Conservation (phyloP, 2,329 filamentous ascomycete species). For the Peltaster fructicola region DNA sequence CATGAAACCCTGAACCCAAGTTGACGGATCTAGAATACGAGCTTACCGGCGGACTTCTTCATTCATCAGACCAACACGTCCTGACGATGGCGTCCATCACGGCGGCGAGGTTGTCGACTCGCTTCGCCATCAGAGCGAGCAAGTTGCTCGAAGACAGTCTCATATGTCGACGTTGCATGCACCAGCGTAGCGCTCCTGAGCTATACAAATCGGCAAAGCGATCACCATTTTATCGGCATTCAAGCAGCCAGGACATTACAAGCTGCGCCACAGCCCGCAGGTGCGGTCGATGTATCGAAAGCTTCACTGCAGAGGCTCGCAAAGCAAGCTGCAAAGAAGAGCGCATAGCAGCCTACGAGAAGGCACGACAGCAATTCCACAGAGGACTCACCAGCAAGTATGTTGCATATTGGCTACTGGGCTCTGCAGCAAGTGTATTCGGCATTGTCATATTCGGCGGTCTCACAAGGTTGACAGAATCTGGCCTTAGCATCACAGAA, state of each 20-base stretch:
- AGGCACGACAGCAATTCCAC: constrained; percentile 43
- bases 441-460: constrained; percentile 94
- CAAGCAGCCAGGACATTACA: constrained; percentile 10
- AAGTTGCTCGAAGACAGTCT: constrained; percentile 10
- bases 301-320: too few relatives aligned
- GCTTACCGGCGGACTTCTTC: too few relatives aligned
- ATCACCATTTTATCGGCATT: too few relatives aligned
- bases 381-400: constrained; percentile 54
- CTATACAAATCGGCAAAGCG: constrained; percentile 12
- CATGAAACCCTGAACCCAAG: too few relatives aligned
- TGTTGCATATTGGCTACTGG: constrained; percentile 85
- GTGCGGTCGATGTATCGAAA: too few relatives aligned
- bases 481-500: constrained; percentile 94
- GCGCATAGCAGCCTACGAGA: constrained; percentile 7
- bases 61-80: too few relatives aligned
- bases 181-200: constrained; percentile 10
- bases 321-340: constrained; percentile 2
- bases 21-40: too few relatives aligned
- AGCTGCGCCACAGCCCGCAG: too few relatives aligned
- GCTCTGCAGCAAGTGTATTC: constrained; percentile 82
- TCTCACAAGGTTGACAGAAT: constrained; percentile 84
- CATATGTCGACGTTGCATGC: constrained; percentile 17
- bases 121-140: constrained; percentile 3
- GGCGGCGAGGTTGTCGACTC: too few relatives aligned
- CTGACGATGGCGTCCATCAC: too few relatives aligned